A percentile compares a stretch with the other conserved stretches of the same genome.
These are phyloP conservation scores for Veloboletus limbatus DNA, from an alignment of 1,284 basidiomycete species.

Conservation along the genomic window DNA sequence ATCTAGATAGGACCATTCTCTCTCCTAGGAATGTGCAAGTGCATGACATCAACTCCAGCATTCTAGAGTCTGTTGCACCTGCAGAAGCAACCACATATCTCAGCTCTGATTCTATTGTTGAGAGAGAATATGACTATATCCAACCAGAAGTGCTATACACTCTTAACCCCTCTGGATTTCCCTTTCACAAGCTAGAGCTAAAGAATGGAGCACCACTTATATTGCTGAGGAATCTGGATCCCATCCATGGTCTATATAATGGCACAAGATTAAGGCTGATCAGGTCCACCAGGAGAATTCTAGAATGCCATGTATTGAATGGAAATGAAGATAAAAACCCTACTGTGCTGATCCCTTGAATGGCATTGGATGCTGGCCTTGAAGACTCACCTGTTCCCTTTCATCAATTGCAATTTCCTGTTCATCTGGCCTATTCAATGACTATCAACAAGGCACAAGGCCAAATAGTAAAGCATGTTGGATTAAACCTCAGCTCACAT, in stretches of 20 bases:
- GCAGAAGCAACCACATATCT: too few species aligned
- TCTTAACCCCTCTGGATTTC: slow-evolving; percentile 23
- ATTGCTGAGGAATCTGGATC: not conserved
- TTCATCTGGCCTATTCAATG: too few species aligned
- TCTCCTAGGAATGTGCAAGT: slow-evolving; percentile 29
- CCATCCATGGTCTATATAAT: slow-evolving; percentile 31
- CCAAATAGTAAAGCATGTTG: slow-evolving; percentile 31
- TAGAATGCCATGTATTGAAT: too few species aligned
- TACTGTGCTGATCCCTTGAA: too few species aligned
- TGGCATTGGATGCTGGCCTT: too few species aligned
- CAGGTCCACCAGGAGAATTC: slow-evolving; percentile 13
- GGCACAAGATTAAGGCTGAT: slow-evolving; percentile 28
- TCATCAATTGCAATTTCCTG: too few species aligned
- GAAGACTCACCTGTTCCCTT: too few species aligned
- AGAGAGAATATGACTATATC: slow-evolving; percentile 9
- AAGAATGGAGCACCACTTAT: not conserved
- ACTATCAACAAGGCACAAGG: slow-evolving; percentile 44
- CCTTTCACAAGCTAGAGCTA: slow-evolving; percentile 28
- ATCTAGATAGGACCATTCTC: slow-evolving; percentile 10
- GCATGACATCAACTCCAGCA: too few species aligned
- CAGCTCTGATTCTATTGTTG: slow-evolving; percentile 15
- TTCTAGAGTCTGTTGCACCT: too few species aligned
- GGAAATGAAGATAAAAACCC: too few species aligned
- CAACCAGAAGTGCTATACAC: slow-evolving; percentile 26
- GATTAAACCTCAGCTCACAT: not conserved